These are phyloP conservation scores for Plasmodium coatneyi DNA, from an alignment of 169 alveolate species.

Conservation along the genomic window DNA sequence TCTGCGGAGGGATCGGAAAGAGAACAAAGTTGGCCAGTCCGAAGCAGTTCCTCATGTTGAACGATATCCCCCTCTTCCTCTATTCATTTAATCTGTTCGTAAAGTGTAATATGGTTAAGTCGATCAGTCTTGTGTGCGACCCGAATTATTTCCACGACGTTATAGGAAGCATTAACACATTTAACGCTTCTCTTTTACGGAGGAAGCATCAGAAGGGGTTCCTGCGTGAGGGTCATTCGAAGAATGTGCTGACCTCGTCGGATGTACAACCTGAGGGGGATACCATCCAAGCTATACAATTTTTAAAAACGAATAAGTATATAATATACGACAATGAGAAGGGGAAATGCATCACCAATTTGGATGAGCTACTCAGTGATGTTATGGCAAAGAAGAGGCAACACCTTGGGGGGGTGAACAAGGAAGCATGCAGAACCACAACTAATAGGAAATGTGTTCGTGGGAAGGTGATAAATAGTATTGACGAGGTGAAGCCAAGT, in stretches of 20 bases:
- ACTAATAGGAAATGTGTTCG: background rate
- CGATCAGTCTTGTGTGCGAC: conserved; percentile 44
- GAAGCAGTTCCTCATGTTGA: conserved; percentile 36
- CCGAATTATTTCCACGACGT: background rate
- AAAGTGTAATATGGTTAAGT: conserved; percentile 31
- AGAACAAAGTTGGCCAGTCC: conserved; percentile 14
- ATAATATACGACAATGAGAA: conserved; percentile 57
- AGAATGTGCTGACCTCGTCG: background rate
- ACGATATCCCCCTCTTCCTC: conserved; percentile 41
- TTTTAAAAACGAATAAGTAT: conserved; percentile 8
- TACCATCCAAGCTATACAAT: background rate
- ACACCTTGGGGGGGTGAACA: background rate
- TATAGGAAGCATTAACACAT: background rate
- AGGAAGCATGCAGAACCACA: background rate
- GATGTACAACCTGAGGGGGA: background rate
- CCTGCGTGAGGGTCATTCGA: background rate
- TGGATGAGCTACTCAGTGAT: conserved; percentile 35
- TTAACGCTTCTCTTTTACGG: background rate
- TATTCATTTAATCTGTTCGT: conserved; percentile 60
- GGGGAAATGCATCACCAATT: conserved; percentile 17
- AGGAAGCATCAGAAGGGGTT: conserved; percentile 8
- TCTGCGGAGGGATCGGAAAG: conserved; percentile 69
- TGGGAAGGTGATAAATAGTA: background rate
- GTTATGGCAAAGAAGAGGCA: background rate
- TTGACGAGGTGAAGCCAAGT: conserved; percentile 1